Evolutionary conservation across 1,139 yeast species (phyloP).

Genomic region (Casaregolazyma lundiana): DNA sequence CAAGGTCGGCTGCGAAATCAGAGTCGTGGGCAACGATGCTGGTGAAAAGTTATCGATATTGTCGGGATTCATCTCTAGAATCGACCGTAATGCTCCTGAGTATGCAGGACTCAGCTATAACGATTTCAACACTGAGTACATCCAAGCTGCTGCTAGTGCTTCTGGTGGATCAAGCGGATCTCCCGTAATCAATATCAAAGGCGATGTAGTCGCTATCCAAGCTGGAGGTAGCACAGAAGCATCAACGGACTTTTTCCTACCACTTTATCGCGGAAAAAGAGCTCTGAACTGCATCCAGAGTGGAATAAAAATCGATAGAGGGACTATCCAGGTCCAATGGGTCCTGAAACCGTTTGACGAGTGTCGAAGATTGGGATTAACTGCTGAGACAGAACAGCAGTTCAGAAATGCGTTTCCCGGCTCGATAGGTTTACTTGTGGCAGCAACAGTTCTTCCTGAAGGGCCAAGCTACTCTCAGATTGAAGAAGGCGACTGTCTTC

Average conservation of each 20-base stretch:
- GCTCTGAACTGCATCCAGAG: constrained; percentile 72
- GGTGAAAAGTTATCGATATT: constrained; percentile 89
- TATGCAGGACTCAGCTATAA: constrained; percentile 87
- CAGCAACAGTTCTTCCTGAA: constrained; percentile 75
- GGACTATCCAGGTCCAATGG: constrained; percentile 93
- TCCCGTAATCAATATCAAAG: constrained; percentile 86
- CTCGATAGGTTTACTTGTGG: constrained; percentile 77
- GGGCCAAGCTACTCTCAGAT: constrained; percentile 78
- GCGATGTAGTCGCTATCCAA: constrained; percentile 84
- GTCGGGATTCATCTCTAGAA: constrained; percentile 83
- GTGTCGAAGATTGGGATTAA: constrained; percentile 80
- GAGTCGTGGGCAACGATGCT: constrained; percentile 95
- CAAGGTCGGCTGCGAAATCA: constrained; percentile 81
- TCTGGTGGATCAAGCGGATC: constrained; percentile 96
- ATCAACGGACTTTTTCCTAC: constrained; percentile 87
- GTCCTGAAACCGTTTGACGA: constrained; percentile 81
- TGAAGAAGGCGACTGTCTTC: constrained; percentile 80
- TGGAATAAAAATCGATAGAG: constrained; percentile 57
- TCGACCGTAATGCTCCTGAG: constrained; percentile 93
- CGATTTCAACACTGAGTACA: constrained; percentile 93
- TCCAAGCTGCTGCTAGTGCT: constrained; percentile 95
- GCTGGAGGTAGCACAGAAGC: constrained; percentile 94
- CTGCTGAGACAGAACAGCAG: constrained; percentile 63
- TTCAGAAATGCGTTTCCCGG: constrained; percentile 70
- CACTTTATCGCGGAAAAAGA: constrained; percentile 75